Base-by-base conservation (phyloP, 2,329 filamentous ascomycete species). In the Sporothrix humicola region DNA sequence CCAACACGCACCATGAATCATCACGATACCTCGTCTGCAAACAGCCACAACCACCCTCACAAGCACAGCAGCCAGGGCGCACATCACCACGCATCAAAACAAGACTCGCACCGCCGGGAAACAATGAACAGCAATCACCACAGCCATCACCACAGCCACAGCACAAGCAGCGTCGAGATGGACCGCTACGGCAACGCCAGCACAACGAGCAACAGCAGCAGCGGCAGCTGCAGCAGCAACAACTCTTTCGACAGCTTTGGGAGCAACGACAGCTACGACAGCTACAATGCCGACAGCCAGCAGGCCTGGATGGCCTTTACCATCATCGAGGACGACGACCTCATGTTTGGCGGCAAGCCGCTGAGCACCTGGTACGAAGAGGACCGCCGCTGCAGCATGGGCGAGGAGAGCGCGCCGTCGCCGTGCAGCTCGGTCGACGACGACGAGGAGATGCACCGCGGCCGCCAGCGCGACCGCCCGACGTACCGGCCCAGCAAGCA, bases 361-460 rank as follows among this genome's bases (percentile, higher is more conserved):
- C 80, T 90, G 58, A 87, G 87, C 79, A 81, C 84, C 17, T 89
- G 87, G 87, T 88, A 90, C 79, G 88, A 90, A 80, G 88, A 90
- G 81, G 87, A 88, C 75, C 83, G 86, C 58, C 81, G 83, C 20
- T 79, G 84, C 69, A 85, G 82, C 80, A 80, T 79, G 73, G 79
- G 78, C 31, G 77, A 76, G 10, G 72, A 76, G 23, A 10, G 72
- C 50, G 72, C 73, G 12, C 69, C 59, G 58, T 75, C 75, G 46
- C 73, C 74, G 7, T 69, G 73, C 58, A 75, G 74, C 70, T 75
- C 72, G 56, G 61, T 76, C 63, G 73, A 76, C 69, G 81, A 81
- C 66, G 81, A 82, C 37, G 84, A 83, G 59, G 82, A 84, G 77
- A 80, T 83, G 77, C 79, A 81, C 77, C 81, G 80, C 46, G 83